Evolutionary conservation across 495 filamentous ascomycete species (phyloP).

Genomic region (Hypoxylon intermedium): DNA sequence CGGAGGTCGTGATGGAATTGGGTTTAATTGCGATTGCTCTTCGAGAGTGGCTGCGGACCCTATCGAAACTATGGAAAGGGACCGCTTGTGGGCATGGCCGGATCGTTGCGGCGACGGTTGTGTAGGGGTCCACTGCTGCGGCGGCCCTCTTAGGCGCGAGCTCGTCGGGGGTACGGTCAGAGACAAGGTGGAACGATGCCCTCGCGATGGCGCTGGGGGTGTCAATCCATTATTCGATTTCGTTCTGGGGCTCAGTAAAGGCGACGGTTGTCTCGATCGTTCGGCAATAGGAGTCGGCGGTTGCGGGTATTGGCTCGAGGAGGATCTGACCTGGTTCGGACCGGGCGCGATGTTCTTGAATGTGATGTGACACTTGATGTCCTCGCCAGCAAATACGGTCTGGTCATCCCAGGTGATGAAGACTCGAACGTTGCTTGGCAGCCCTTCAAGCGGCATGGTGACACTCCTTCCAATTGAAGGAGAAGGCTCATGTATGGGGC

Average conservation of each 20-base stretch:
- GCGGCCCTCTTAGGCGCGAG: constrained; percentile 46
- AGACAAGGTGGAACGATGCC: constrained; percentile 66
- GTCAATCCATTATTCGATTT: constrained; percentile 45
- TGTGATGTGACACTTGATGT: constrained; percentile 91
- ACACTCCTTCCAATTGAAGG: constrained; percentile 45
- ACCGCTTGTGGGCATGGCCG: constrained; percentile 66
- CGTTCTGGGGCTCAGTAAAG: constrained; percentile 44
- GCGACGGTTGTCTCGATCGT: constrained; percentile 53
- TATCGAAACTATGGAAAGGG: constrained; percentile 94
- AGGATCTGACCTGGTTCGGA: constrained; percentile 35
- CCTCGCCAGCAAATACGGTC: constrained; percentile 93
- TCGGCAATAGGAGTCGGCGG: constrained; percentile 43
- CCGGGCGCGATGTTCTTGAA: constrained; percentile 83
- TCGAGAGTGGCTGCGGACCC: constrained; percentile 67
- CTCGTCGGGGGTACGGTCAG: constrained; percentile 59
- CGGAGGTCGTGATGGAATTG: constrained; percentile 44
- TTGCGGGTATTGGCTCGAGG: constrained; percentile 46
- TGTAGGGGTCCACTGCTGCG: constrained; percentile 41
- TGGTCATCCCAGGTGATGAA: constrained; percentile 92
- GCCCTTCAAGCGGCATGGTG: constrained; percentile 54
- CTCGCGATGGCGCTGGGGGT: constrained; percentile 50
- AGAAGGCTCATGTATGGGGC: constrained; percentile 40
- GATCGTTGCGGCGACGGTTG: constrained; percentile 38
- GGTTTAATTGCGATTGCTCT: constrained; percentile 42
- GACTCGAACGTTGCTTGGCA: constrained; percentile 77